Evolutionary conservation across 257 asterid species (phyloP), one percentile per base, ranked within the genome.

Genomic region (Solanum lignicaule): DNA sequence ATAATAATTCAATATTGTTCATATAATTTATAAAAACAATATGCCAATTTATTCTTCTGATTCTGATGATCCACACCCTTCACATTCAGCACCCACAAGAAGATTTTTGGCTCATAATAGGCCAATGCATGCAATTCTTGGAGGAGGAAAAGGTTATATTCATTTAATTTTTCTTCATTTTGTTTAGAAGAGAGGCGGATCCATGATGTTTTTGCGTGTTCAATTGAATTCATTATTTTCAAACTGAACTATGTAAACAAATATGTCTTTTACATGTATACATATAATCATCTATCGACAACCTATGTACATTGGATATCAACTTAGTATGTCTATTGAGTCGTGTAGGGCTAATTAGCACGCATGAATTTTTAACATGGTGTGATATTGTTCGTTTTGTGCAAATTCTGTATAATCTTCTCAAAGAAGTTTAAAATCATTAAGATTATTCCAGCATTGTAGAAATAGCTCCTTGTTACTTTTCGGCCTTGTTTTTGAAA

Each of bases 81-180:
- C 88, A 36, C 87, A 72, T 58, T 78, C 62, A 11, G 76, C 10
- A 31, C 83, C 88, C 18, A 81, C 76, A 75, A 46, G 83, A 83
- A 93, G 90, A 65, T 74, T 90, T 62, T 91, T 93, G 69, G 94
- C 91, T 75, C 83, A 93, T 33, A 83, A 93, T 68, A 92, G 87
- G 88, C 91, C 96, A 6, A 71, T 92, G 55, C 94, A 92, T 88
- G 89, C 90, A 65, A 89, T 91, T 89, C 93, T 93, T 10, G 96
- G 96, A 62, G 94, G 92, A 46, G 94, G 95, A 71, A 92, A 83
- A 92, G 93, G 96, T 92, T 85, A 6, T n/a, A 65, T 32, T 41
- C 32, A 32, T 85, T 86, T 46, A 73, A 73, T 5, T 60, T 60
- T 60, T 60, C 29, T 23, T 23, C 14, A 23, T 18, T 55, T 46